Percentiles rank a stretch among this genome's conserved stretches.
phyloP scores from a whole-genome alignment of 345 rosid species.

The Lumnitzera racemosa region DNA sequence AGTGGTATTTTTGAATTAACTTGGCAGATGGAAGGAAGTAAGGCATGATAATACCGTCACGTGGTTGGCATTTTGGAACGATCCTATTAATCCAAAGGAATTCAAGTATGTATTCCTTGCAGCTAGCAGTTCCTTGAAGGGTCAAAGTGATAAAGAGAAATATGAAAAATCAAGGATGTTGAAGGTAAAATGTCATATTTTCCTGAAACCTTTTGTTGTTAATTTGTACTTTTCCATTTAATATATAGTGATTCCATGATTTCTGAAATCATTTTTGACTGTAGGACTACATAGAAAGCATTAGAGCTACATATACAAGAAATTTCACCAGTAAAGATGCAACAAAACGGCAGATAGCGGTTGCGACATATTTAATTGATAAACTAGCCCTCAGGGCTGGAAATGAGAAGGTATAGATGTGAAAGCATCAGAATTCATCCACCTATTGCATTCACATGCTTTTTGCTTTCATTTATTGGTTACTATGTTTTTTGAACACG shows the following conservation, averaged over 20 bases:
- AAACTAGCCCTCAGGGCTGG: slow-evolving; percentile 99
- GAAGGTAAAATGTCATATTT: slow-evolving; percentile 35
- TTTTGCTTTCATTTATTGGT: no score
- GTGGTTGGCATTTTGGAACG: slow-evolving; percentile 98
- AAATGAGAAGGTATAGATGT: slow-evolving; percentile 77
- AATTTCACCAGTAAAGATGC: slow-evolving; percentile 69
- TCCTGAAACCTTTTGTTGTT: not conserved
- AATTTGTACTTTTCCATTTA: not conserved
- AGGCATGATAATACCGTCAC: slow-evolving; percentile 97
- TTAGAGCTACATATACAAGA: slow-evolving; percentile 82
- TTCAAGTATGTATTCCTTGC: slow-evolving; percentile 97
- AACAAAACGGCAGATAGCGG: slow-evolving; percentile 74
- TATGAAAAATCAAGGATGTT: slow-evolving; percentile 97
- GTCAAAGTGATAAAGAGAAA: slow-evolving; percentile 95
- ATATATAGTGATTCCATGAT: not conserved
- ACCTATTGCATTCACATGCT: not conserved
- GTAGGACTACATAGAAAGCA: slow-evolving; percentile 71
- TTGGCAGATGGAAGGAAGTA: slow-evolving; percentile 92
- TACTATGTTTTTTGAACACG: no score
- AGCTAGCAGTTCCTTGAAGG: slow-evolving; percentile 94
- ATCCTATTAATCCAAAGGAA: slow-evolving; percentile 87
- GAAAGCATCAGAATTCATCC: not conserved
- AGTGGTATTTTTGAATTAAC: slow-evolving; percentile 3
- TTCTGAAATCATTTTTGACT: slow-evolving; percentile 11
- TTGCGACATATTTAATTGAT: slow-evolving; percentile 98